Percentiles rank a stretch among this genome's conserved stretches.
Conservation (phyloP, 78 protist species). For the Monocercomonoides exilis region DNA sequence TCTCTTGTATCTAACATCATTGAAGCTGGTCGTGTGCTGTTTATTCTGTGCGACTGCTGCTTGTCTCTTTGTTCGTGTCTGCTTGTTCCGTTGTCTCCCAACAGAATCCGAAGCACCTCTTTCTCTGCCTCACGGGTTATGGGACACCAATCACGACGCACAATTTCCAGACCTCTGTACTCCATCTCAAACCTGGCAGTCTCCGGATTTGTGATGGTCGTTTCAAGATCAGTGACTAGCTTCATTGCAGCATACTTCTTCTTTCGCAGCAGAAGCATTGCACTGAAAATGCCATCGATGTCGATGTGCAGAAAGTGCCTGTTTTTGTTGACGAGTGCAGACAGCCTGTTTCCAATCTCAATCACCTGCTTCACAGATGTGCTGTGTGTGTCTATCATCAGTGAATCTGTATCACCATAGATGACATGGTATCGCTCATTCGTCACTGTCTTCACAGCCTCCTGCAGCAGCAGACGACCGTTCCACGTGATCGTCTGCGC, state of each 20-base stretch:
- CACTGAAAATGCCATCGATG: conserved; percentile 81
- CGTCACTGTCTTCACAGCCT: not conserved
- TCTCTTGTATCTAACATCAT: not conserved
- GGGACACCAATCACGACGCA: conserved; percentile 95
- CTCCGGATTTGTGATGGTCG: too few species aligned
- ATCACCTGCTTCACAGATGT: conserved; percentile 50
- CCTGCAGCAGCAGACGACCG: conserved; percentile 43
- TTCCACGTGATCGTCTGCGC: conserved; percentile 83
- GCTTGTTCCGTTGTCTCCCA: conserved; percentile 21
- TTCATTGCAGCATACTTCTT: conserved; percentile 92
- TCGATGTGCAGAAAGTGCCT: conserved; percentile 36
- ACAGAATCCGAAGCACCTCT: conserved; percentile 47
- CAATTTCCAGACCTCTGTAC: conserved; percentile 91
- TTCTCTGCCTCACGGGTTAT: conserved; percentile 57
- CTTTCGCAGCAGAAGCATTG: conserved; percentile 86
- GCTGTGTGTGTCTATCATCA: conserved; percentile 79
- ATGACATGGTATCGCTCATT: conserved; percentile 55
- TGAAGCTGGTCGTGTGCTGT: not conserved
- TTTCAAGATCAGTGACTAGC: conserved; percentile 2
- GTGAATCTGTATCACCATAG: conserved; percentile 99
- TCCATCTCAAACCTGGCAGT: conserved; percentile 11
- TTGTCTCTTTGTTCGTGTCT: conserved; percentile 23
- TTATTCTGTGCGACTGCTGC: not conserved
- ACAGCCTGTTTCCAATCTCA: conserved; percentile 47
- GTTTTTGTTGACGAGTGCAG: not conserved